Base-by-base conservation (phyloP, 305 asterid genomes). In the Fraxinus platypoda region DNA sequence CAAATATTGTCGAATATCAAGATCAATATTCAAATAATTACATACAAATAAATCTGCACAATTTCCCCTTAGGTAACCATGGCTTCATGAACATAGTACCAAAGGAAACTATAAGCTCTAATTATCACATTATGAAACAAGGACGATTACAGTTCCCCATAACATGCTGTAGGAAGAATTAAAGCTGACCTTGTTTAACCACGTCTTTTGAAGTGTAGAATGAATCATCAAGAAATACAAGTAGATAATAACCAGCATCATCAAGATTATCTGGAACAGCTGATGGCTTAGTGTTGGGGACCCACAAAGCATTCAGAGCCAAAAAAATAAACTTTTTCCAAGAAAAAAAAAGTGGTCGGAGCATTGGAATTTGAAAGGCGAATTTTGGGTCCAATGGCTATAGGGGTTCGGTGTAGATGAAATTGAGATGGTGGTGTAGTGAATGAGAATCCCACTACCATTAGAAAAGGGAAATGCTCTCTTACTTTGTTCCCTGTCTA, bases 391-490 rank as follows among this genome's bases (percentile, higher is more conserved):
- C 77, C 84, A 88, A 89, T 88, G 84, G 84, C 57, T 28, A 57
- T 43, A 15, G 77, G 70, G 71, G 92, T 86, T 89, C 88, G 91
- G 92, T 84, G 88, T 83, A 79, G 30, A 77, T 80, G 87, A 76
- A 86, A 83, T 82, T 81, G 84, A 84, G 87, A 78, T 85, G 88
- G 81, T 77, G 89, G 75, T 68, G 88, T 85, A 88, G 89, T 88
- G 92, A 93, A 92, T 86, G 81, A 89, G 96, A 92, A 93, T 89
- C 91, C 93, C 94, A 92, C 97, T 84, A 85, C 86, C 87, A 85
- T 84, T 74, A 71, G 83, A 81, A 84, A 75, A 83, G 70, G 84
- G 59, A 81, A 73, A 83, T 83, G 77, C 79, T 80, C 77, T 64
- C 83, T 35, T 41, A 75, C 71, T 80, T 33, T 81, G 75, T 82